A percentile compares a stretch with the other conserved stretches of the same genome.
These are phyloP conservation scores for Rhodamnia argentea DNA, from an alignment of 345 rosid species.

Conservation along the genomic window DNA sequence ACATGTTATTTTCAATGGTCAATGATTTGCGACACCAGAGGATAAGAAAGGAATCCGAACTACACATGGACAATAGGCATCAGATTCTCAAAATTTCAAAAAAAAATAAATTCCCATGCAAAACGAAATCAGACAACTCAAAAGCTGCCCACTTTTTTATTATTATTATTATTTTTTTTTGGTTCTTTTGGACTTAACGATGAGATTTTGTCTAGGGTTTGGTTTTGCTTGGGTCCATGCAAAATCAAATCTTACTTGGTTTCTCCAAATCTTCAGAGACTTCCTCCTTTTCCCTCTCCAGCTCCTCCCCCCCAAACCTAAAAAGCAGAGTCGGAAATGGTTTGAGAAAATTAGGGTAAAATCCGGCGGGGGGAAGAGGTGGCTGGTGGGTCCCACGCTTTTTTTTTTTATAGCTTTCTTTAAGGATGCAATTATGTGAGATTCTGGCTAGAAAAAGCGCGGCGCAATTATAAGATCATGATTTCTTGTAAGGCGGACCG, in stretches of 20 bases:
- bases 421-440: background rate
- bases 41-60: background rate
- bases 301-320: no score
- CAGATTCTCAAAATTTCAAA: constrained; percentile 5
- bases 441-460: background rate
- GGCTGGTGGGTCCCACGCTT: constrained; percentile 10
- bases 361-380: background rate
- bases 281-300: background rate
- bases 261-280: background rate
- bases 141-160: constrained; percentile 2
- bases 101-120: background rate
- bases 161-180: no score
- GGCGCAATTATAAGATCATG: constrained; percentile 70
- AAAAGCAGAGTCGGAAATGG: background rate
- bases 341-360: background rate
- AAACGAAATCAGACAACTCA: background rate
- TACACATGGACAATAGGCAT: constrained; percentile 8
- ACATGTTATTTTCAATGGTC: background rate
- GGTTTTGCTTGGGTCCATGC: constrained; percentile 2
- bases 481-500: constrained; percentile 49
- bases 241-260: constrained; percentile 22
- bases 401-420: background rate
- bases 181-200: background rate
- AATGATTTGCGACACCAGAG: background rate
- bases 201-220: background rate